Evolutionary conservation across 169 alveolate genomes (phyloP).

Genomic region (Sarcocystis neurona): DNA sequence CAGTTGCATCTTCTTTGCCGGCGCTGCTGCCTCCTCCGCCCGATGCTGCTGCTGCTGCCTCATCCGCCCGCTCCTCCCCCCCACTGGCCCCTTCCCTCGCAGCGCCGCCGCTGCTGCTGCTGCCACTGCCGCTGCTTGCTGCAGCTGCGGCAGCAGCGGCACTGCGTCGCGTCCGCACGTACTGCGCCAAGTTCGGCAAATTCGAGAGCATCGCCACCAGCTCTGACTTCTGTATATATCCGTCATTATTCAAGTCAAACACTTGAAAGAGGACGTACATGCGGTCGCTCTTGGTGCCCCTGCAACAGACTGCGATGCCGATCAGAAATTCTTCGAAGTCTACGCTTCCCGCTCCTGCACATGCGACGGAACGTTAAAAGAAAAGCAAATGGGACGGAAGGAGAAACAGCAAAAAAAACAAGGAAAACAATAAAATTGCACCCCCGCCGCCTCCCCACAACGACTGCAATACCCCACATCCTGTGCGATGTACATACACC

Average conservation of each 20-base stretch:
- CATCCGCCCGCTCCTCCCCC: slow-evolving; percentile 59
- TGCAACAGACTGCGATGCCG: slow-evolving; percentile 83
- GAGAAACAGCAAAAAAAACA: neutral
- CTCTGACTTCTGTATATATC: slow-evolving; percentile 79
- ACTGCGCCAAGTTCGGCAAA: slow-evolving; percentile 77
- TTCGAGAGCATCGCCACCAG: slow-evolving; percentile 86
- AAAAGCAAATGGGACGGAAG: neutral
- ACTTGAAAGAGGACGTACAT: slow-evolving; percentile 81
- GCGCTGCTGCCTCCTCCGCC: slow-evolving; percentile 30
- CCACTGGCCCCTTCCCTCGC: slow-evolving; percentile 34
- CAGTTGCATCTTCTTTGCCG: too few relatives aligned
- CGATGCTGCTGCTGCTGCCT: slow-evolving; percentile 41
- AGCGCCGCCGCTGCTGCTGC: slow-evolving; percentile 34
- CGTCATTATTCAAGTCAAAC: slow-evolving; percentile 83
- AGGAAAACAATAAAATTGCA: neutral
- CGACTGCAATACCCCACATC: too few relatives aligned
- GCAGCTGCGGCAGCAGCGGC: slow-evolving; percentile 20
- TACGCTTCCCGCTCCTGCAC: slow-evolving; percentile 73
- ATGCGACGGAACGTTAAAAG: neutral
- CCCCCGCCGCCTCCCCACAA: too few relatives aligned
- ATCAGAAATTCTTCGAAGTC: slow-evolving; percentile 83
- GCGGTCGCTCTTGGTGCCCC: slow-evolving; percentile 85
- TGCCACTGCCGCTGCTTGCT: slow-evolving; percentile 36
- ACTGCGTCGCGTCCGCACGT: slow-evolving; percentile 40
- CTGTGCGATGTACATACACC: too few relatives aligned